Evolutionary conservation across 164 flowering plant genomes (phyloP).

Genomic region (Tetrastigma voinierianum): DNA sequence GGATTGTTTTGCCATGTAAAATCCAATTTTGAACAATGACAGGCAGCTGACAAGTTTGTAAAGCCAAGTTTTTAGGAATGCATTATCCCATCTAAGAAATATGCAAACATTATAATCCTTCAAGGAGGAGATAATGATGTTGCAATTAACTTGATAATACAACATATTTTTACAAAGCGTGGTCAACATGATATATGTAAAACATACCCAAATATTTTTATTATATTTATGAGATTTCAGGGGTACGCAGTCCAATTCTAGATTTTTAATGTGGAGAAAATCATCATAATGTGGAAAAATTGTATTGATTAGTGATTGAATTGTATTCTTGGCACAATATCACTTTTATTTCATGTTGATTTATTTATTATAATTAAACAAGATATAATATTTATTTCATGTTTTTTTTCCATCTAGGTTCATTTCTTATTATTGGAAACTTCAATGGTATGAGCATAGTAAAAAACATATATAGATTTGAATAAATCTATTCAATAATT

Average conservation of each 20-base stretch:
- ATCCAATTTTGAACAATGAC: too few relatives aligned
- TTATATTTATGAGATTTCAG: conserved; percentile 68
- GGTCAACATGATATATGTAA: conserved; percentile 79
- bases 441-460: too few relatives aligned
- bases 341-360: too few relatives aligned
- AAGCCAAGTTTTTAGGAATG: conserved; percentile 83
- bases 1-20: too few relatives aligned
- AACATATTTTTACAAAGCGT: conserved; percentile 73
- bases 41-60: conserved; percentile 37
- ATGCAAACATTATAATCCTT: conserved; percentile 79
- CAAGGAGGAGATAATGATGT: conserved; percentile 78
- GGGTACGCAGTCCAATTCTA: conserved; percentile 33
- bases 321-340: background rate
- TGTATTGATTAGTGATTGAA: background rate
- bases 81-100: conserved; percentile 71
- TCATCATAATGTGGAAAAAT: background rate
- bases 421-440: too few relatives aligned
- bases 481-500: too few relatives aligned
- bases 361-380: too few relatives aligned
- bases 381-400: too few relatives aligned
- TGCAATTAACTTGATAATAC: conserved; percentile 79
- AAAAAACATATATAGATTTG: too few relatives aligned
- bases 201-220: conserved; percentile 65
- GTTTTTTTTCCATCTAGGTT: too few relatives aligned
- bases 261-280: conserved; percentile 24